Percentiles rank a stretch among this genome's conserved stretches.
These are phyloP conservation scores for Entomortierella chlamydospora DNA, from an alignment of 192 early-diverging fungal genomes.

Conservation along the genomic window DNA sequence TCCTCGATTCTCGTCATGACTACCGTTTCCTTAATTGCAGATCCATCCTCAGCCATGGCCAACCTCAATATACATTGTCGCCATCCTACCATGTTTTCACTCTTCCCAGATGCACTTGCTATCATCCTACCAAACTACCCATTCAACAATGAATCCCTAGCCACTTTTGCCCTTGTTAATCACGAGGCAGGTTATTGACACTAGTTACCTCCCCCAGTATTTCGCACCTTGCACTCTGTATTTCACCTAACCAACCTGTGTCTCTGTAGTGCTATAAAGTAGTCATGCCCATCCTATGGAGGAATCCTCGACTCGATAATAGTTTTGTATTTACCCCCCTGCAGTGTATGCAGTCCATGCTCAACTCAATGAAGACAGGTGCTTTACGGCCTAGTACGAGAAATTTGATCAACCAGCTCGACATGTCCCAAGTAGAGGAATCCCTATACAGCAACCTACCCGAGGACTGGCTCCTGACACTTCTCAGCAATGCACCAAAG, in stretches of 20 bases:
- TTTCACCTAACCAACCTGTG: not conserved
- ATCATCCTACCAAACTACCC: conserved; percentile 8
- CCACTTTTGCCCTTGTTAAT: conserved; percentile 33
- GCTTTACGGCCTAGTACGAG: conserved; percentile 4
- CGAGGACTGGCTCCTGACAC: conserved; percentile 44
- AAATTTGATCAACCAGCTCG: conserved; percentile 21
- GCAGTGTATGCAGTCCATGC: conserved; percentile 41
- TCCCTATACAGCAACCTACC: conserved; percentile 40
- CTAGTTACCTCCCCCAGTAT: too few relatives aligned
- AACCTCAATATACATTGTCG: not conserved
- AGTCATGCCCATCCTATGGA: conserved; percentile 28
- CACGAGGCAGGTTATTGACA: conserved; percentile 40
- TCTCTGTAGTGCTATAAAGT: conserved; percentile 27
- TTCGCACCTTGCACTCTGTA: too few relatives aligned
- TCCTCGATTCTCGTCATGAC: not conserved
- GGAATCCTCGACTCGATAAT: conserved; percentile 21
- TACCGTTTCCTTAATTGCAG: too few relatives aligned
- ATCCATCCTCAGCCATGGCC: not conserved
- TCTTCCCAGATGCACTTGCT: conserved; percentile 45
- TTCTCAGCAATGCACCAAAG: conserved; percentile 32
- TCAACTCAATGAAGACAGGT: conserved; percentile 8
- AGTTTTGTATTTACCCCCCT: conserved; percentile 39
- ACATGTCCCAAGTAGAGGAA: conserved; percentile 38
- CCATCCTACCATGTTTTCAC: conserved; percentile 34
- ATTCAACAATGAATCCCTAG: conserved; percentile 27